Base-by-base conservation (phyloP, 495 filamentous ascomycete genomes). In the Xylaria palmicola region DNA sequence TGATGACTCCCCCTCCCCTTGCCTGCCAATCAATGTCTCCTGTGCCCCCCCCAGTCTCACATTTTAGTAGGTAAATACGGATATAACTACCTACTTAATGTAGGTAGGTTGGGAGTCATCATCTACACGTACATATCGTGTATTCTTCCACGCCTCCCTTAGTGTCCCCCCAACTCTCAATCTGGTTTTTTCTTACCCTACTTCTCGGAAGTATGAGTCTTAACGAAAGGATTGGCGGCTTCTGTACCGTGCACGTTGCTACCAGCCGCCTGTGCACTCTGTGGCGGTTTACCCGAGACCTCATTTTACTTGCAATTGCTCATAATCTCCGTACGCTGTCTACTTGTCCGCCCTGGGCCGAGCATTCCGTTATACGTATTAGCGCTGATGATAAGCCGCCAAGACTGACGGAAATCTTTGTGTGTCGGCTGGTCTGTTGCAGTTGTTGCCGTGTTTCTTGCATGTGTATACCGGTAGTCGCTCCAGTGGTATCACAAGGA, bases 311-410 rank as follows among this genome's bases (percentile, higher is more conserved):
- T 4, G 17, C n/a, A 44, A 12, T 27, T 2, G 53, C 8, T 10
- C 24, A 56, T 43, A 20, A 41, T 56, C 52, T 56, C 37, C 52
- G 24, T 52, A 22, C 6, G 26, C 52, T 29, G 32, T 15, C 27
- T 13, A n/a, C 53, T 37, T 29, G 32, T 15, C 27, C 17, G 24
- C 53, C 26, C 37, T 32, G 37, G 53, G 53, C 53, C 53, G 53
- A 56, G 7, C 32, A 39, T 39, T 43, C 39, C 53, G 53, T 34
- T 27, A 10, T 34, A 6, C 53, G 48, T 29, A 50, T 26, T 56
- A 56, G 53, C 44, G 53, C 53, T 56, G 37, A 56, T 56, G 39
- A 44, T 30, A 55, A 30, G 53, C 39, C 12, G 53, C 53, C 26
- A 56, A 56, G 53, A 10, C 7, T n/a, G 50, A 52, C 32, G 15